Evolutionary conservation across 257 asterid genomes (phyloP).

Genomic region (Solanum paucissectum): DNA sequence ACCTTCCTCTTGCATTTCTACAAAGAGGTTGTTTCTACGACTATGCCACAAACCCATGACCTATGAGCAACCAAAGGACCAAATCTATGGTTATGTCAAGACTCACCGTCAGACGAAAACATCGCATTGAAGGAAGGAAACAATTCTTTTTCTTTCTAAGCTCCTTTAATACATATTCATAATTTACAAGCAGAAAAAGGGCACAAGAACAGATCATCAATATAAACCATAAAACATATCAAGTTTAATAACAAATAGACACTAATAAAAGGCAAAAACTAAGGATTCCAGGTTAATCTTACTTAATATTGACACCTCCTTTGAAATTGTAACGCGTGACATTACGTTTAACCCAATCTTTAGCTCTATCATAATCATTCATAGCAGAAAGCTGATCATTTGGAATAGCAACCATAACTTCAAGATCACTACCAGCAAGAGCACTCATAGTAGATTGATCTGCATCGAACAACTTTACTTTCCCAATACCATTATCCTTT

Average conservation of each 20-base stretch:
- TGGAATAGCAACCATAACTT: slow-evolving; percentile 78
- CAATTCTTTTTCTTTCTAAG: background rate
- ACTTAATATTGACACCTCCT: slow-evolving; percentile 75
- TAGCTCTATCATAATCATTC: slow-evolving; percentile 47
- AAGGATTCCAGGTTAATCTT: background rate
- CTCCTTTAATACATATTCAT: background rate
- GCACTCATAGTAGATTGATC: slow-evolving; percentile 57
- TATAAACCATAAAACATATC: background rate
- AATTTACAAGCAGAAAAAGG: background rate
- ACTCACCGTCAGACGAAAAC: background rate
- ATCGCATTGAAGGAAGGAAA: background rate
- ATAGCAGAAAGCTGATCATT: slow-evolving; percentile 56
- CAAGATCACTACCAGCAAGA: slow-evolving; percentile 50
- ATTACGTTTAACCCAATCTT: slow-evolving; percentile 55
- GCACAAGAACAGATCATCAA: background rate
- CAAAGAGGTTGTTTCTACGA: background rate
- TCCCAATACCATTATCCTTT: slow-evolving; percentile 48
- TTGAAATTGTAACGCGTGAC: slow-evolving; percentile 47
- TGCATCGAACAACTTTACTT: slow-evolving; percentile 69
- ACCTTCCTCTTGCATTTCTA: background rate
- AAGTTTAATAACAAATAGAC: background rate
- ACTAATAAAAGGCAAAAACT: background rate
- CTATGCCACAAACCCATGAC: background rate
- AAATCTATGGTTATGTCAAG: background rate
- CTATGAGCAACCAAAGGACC: background rate